Conservation (phyloP, 1,284 basidiomycete genomes). For the Ceratobasidium sp. region DNA sequence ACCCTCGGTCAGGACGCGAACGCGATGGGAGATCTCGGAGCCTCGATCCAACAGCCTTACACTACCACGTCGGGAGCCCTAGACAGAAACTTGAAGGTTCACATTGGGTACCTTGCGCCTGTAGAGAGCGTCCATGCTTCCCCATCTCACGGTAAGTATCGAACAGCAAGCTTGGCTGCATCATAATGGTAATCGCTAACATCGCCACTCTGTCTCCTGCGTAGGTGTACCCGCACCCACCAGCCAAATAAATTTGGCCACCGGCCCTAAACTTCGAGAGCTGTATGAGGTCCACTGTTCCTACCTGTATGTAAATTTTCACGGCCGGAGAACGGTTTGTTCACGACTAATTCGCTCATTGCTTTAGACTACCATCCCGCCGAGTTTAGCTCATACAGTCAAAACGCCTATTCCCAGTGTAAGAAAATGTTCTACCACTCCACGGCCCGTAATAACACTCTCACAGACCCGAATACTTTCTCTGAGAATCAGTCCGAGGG, state of each 20-base stretch:
- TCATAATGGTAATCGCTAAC: constrained; percentile 1
- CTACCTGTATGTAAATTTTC: constrained; percentile 1
- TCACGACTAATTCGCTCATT: not conserved
- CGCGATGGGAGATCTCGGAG: not conserved
- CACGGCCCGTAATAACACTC: not conserved
- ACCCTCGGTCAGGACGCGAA: not conserved
- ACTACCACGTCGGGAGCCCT: not conserved
- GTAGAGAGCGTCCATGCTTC: not conserved
- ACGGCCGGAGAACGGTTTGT: not conserved
- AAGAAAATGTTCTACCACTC: not conserved
- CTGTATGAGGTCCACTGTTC: not conserved
- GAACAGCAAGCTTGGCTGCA: not conserved
- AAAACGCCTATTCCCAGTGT: not conserved
- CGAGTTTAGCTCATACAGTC: not conserved
- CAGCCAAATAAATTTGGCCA: constrained; percentile 29
- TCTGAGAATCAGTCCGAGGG: not conserved
- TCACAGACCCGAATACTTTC: not conserved
- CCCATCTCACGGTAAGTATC: not conserved
- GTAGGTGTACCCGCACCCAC: not conserved
- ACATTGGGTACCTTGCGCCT: too few relatives aligned
- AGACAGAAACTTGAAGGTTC: not conserved
- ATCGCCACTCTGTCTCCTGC: not conserved
- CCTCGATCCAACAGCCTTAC: not conserved
- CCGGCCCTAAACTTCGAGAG: not conserved
- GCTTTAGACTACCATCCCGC: not conserved